Evolutionary conservation across 805 yeast species (phyloP).

Genomic region (Saturnispora dispora): DNA sequence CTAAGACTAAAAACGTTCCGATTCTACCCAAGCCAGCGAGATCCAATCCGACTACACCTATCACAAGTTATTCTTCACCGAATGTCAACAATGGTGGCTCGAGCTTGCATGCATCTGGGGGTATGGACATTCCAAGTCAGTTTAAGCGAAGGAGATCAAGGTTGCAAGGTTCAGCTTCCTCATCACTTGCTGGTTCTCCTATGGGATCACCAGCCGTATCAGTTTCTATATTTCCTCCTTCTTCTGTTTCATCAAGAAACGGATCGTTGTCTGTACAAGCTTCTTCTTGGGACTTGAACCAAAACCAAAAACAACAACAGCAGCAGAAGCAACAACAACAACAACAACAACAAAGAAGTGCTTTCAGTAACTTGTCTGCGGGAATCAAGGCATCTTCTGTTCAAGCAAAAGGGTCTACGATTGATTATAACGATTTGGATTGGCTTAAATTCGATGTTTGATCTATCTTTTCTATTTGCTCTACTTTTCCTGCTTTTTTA

Average conservation of each 20-base stretch:
- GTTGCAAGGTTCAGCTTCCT: conserved; percentile 11
- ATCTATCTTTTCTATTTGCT: background rate
- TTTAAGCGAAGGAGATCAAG: conserved; percentile 27
- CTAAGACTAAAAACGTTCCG: conserved; percentile 25
- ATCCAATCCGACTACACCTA: conserved; percentile 19
- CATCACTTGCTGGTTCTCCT: conserved; percentile 17
- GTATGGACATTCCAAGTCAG: conserved; percentile 12
- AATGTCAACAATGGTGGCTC: background rate
- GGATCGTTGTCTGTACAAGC: conserved; percentile 19
- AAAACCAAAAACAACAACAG: background rate
- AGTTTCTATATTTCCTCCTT: conserved; percentile 9
- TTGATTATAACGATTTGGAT: conserved; percentile 24
- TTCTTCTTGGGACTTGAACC: conserved; percentile 11
- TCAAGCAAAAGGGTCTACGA: background rate
- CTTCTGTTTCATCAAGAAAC: conserved; percentile 21
- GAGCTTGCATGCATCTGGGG: background rate
- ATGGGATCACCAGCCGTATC: conserved; percentile 11
- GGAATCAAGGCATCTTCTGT: conserved; percentile 13
- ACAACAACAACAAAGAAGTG: background rate
- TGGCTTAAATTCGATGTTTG: conserved; percentile 30
- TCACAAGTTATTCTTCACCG: conserved; percentile 11
- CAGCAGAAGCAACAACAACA: background rate
- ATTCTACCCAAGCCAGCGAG: conserved; percentile 27
- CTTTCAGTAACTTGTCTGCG: conserved; percentile 15
- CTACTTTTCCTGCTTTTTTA: background rate